Percentiles rank a stretch among this genome's conserved stretches.
phyloP scores from a whole-genome alignment of 129 eudicot species.

The Tagetes erecta region DNA sequence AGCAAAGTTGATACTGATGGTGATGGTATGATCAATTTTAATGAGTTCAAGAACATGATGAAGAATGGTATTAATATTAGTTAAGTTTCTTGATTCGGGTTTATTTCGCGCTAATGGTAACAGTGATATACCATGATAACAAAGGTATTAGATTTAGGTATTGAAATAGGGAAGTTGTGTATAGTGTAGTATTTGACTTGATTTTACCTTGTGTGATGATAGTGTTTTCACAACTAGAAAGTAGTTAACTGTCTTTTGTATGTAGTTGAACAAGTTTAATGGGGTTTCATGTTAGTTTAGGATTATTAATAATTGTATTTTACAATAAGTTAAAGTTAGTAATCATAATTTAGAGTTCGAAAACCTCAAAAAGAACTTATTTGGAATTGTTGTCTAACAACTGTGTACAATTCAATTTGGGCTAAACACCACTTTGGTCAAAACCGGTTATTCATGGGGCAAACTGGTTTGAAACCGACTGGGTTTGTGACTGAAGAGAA shows the following conservation, averaged over 20 bases:
- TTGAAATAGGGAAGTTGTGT: slow-evolving; percentile 26
- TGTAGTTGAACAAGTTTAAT: slow-evolving; percentile 12
- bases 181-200: slow-evolving; percentile 29
- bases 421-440: too few species aligned
- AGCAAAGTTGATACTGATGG: slow-evolving; percentile 76
- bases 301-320: not conserved
- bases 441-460: too few species aligned
- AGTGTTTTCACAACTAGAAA: not conserved
- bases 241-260: slow-evolving; percentile 7
- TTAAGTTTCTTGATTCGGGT: slow-evolving; percentile 29
- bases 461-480: too few species aligned
- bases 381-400: not conserved
- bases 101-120: slow-evolving; percentile 11
- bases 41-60: slow-evolving; percentile 82
- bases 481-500: too few species aligned
- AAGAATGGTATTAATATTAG: slow-evolving; percentile 44
- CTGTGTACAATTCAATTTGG: not conserved
- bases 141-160: slow-evolving; percentile 22
- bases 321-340: not conserved
- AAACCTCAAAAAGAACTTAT: not conserved
- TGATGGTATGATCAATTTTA: slow-evolving; percentile 81
- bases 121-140: not conserved
- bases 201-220: slow-evolving; percentile 25
- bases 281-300: slow-evolving; percentile 12
- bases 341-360: slow-evolving; percentile 4